Evolutionary conservation across 345 rosid genomes (phyloP).

Genomic region (Melaleuca alternifolia): DNA sequence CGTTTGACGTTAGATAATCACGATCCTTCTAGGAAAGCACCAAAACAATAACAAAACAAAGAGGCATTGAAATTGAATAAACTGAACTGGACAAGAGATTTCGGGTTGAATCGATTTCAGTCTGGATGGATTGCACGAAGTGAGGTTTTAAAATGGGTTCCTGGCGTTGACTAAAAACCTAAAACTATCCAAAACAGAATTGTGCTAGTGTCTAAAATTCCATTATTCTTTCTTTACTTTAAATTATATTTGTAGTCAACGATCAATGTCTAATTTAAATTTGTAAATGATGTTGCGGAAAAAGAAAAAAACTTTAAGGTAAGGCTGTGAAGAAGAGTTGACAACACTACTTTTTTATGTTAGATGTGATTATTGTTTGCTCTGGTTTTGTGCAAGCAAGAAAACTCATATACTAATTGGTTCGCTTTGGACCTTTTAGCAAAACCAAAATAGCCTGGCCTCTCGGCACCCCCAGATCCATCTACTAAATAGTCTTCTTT

Average conservation of each 20-base stretch:
- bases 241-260: background rate
- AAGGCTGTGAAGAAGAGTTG: background rate
- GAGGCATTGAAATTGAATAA: background rate
- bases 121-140: background rate
- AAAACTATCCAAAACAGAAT: background rate
- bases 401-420: background rate
- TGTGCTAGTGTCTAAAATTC: background rate
- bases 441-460: background rate
- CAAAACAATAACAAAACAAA: background rate
- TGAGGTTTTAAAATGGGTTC: background rate
- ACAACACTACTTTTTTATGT: background rate
- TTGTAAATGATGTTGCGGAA: background rate
- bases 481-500: conserved; percentile 14
- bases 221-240: background rate
- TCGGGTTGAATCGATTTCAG: background rate
- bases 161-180: background rate
- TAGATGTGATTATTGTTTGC: background rate
- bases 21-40: background rate
- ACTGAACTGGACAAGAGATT: background rate
- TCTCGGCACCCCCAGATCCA: background rate
- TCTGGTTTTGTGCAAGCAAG: background rate
- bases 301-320: background rate
- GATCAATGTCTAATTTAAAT: background rate
- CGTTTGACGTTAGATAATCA: background rate
- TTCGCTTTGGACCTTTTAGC: background rate